Evolutionary conservation across 192 early-diverging fungal genomes (phyloP), one percentile per base, ranked within the genome.

Genomic region (Dissophora globulifera): DNA sequence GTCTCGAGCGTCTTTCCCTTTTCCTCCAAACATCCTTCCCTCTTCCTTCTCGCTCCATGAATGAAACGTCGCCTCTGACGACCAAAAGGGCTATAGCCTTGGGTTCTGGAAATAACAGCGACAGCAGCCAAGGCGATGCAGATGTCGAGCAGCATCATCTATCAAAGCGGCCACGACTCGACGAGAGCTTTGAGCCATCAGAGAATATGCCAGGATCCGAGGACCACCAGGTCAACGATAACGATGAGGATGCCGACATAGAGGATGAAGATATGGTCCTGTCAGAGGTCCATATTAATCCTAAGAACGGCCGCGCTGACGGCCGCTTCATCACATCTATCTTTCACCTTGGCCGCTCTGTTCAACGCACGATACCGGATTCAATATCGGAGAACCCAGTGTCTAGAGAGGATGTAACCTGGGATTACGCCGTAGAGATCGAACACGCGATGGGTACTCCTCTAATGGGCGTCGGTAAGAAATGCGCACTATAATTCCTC

Each of bases 231-330:
- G n/a, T n/a, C 35, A 6, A 38, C 35, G 35, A 38, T 38, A 38
- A 13, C 35, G 35, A 38, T 38, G 42, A 49, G 31, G 43, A 48
- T 26, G 13, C 38, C 8, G 38, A 40, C 13, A 10, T 25, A 33
- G 47, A 66, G 7, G 57, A 75, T n/a, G n/a, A n/a, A 25, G 72
- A 76, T 27, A 35, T 56, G 6, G 62, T 76, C 16, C 38, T 76
- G 2, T 76, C 72, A 6, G 72, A 76, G 12, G 72, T 76, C 0
- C 72, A 76, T 56, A 62, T 76, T 13, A 30, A 76, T 16, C 72
- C 72, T 0, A 31, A 49, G 4, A 76, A 76, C 38, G 72, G 72
- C 17, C 49, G 52, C 6, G 72, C 62, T 3, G 72, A 76, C 41
- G 58, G 72, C 0, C 46, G 64, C 2, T 13, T 31, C 19, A 41